These are phyloP conservation scores for Mimosa bimucronata DNA, from an alignment of 306 rosid species.

Conservation along the genomic window DNA sequence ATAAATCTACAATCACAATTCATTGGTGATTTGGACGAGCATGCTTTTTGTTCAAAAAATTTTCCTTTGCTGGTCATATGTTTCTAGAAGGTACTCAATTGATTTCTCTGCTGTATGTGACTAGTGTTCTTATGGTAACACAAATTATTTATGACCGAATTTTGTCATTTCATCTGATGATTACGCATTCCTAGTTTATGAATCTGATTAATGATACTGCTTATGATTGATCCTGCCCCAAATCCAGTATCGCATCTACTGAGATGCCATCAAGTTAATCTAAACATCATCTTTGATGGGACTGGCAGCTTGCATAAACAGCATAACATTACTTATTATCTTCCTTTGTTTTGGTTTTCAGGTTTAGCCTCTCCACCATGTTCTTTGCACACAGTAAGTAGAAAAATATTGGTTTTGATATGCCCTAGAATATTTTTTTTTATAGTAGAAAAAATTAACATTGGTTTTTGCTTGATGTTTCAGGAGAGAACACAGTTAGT, in stretches of 20 bases:
- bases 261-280: background rate
- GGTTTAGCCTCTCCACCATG: constrained; percentile 17
- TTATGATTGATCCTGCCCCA: background rate
- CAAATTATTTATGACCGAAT: background rate
- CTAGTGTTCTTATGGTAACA: background rate
- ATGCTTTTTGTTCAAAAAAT: background rate
- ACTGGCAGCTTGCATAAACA: background rate
- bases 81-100: background rate
- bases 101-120: background rate
- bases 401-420: no score
- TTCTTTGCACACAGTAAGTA: constrained; percentile 2
- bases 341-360: background rate
- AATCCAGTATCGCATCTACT: background rate
- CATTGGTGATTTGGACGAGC: background rate
- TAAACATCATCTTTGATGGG: background rate
- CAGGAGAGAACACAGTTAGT: constrained; percentile 9
- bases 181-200: background rate
- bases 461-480: background rate
- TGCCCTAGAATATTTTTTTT: background rate
- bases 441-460: background rate
- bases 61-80: background rate
- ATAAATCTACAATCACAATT: background rate
- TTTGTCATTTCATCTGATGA: background rate
- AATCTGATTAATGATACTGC: background rate
- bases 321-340: background rate